Conservation (phyloP, 2,329 filamentous ascomycete genomes). For the Acrodontium crateriforme region DNA sequence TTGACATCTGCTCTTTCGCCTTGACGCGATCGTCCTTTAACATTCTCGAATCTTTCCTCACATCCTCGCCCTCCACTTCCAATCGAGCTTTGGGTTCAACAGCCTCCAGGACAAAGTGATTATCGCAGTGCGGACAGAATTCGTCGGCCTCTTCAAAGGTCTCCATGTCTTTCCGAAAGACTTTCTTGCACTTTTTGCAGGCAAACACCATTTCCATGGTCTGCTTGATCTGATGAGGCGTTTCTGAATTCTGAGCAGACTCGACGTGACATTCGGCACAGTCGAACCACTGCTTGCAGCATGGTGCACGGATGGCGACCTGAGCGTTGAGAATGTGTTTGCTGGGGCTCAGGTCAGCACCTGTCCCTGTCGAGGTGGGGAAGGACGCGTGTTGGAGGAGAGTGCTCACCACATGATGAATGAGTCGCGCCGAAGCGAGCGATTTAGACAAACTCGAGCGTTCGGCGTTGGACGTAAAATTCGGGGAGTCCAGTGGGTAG, state of each 20-base stretch:
- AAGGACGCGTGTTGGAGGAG: too few species aligned
- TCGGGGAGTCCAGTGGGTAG: too few species aligned
- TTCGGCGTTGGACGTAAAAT: too few species aligned
- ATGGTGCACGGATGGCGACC: slow-evolving; percentile 87
- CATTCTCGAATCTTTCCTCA: slow-evolving; percentile 72
- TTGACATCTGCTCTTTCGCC: slow-evolving; percentile 13
- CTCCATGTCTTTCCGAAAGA: slow-evolving; percentile 82
- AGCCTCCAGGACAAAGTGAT: slow-evolving; percentile 92
- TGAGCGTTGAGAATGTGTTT: slow-evolving; percentile 98
- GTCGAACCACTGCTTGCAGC: slow-evolving; percentile 98
- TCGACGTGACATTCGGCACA: slow-evolving; percentile 90
- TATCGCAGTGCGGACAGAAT: slow-evolving; percentile 98
- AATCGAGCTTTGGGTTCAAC: slow-evolving; percentile 68
- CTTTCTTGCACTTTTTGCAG: slow-evolving; percentile 98
- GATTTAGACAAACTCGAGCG: too few species aligned
- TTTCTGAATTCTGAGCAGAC: slow-evolving; percentile 48
- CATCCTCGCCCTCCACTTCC: slow-evolving; percentile 83
- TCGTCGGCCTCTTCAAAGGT: slow-evolving; percentile 96
- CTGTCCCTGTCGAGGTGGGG: too few species aligned
- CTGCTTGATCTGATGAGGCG: slow-evolving; percentile 67
- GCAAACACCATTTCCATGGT: slow-evolving; percentile 76
- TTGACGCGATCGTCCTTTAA: slow-evolving; percentile 75
- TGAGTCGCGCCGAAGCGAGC: too few species aligned
- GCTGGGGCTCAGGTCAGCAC: slow-evolving; percentile 36
- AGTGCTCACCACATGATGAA: too few species aligned